phyloP scores from a whole-genome alignment of 163 green algal species.

The Smithsoniella earleae region DNA sequence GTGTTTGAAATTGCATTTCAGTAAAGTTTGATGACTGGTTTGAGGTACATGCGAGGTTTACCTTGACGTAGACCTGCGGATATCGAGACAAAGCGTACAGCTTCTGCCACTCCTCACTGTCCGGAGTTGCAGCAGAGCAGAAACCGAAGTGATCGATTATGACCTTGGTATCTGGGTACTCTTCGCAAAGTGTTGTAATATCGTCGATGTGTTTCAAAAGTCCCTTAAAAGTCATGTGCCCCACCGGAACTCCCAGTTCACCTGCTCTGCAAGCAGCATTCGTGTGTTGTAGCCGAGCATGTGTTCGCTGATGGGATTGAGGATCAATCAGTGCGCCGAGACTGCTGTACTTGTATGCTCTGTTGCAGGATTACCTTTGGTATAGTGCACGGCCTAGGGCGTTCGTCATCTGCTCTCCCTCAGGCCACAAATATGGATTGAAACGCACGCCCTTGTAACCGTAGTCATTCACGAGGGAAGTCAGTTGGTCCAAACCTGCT shows the following conservation, averaged over 20 bases:
- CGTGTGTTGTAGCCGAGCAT: too few species aligned
- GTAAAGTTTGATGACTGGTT: neutral
- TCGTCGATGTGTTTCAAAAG: slow-evolving; percentile 48
- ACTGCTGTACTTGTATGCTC: too few species aligned
- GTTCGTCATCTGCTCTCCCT: slow-evolving; percentile 53
- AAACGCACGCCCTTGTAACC: slow-evolving; percentile 50
- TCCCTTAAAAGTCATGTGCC: slow-evolving; percentile 49
- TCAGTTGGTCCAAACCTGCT: neutral
- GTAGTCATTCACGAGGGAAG: slow-evolving; percentile 32
- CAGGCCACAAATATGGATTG: slow-evolving; percentile 62
- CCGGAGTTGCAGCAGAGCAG: slow-evolving; percentile 38
- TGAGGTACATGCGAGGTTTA: too few species aligned
- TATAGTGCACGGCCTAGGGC: slow-evolving; percentile 33
- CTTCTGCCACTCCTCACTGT: slow-evolving; percentile 39
- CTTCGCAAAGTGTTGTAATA: slow-evolving; percentile 44
- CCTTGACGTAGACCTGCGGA: slow-evolving; percentile 42
- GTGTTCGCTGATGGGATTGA: too few species aligned
- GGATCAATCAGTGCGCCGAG: too few species aligned
- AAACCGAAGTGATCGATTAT: slow-evolving; percentile 67
- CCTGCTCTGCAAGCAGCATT: slow-evolving; percentile 49
- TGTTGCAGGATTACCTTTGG: too few species aligned
- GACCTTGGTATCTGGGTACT: slow-evolving; percentile 47
- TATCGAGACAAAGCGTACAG: slow-evolving; percentile 41
- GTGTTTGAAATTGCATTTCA: slow-evolving; percentile 23
- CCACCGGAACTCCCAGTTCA: slow-evolving; percentile 45